Percentiles rank a stretch among this genome's conserved stretches.
These are phyloP conservation scores for Onygenales sp. DNA, from an alignment of 2,329 filamentous ascomycete species.

Conservation along the genomic window DNA sequence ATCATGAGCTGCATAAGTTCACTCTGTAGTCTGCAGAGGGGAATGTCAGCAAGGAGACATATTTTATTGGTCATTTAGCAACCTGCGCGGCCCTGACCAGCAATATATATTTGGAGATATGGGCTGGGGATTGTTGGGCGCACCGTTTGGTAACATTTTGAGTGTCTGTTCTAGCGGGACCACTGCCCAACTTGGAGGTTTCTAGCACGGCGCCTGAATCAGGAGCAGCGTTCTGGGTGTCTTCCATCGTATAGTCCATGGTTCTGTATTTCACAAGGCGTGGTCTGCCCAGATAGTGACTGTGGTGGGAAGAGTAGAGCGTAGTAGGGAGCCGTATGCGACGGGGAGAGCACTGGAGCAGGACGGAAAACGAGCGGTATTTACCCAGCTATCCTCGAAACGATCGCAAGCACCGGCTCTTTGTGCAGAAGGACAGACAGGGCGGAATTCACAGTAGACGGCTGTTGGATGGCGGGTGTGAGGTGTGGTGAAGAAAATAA, in stretches of 20 bases:
- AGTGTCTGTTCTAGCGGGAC: conserved; percentile 51
- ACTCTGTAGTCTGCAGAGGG: conserved; percentile 65
- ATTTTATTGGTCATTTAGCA: too few relatives aligned
- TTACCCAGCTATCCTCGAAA: neutral
- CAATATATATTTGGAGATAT: neutral
- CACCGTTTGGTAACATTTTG: conserved; percentile 74
- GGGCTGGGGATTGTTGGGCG: conserved; percentile 8
- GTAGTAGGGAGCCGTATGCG: neutral
- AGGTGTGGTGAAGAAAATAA: conserved; percentile 4
- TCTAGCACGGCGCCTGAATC: conserved; percentile 44
- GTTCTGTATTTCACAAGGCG: neutral
- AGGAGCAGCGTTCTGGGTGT: conserved; percentile 59
- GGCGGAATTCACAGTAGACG: too few relatives aligned
- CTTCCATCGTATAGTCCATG: conserved; percentile 49
- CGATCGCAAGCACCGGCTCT: too few relatives aligned
- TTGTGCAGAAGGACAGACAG: too few relatives aligned
- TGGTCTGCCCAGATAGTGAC: neutral
- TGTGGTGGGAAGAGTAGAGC: neutral
- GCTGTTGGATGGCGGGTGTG: conserved; percentile 3
- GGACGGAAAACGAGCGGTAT: neutral
- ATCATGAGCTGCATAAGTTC: conserved; percentile 99
- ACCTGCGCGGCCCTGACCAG: too few relatives aligned
- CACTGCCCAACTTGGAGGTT: conserved; percentile 50
- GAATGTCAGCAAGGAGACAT: neutral
- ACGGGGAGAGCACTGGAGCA: neutral